These are phyloP conservation scores for Camelina hispida DNA, from an alignment of 345 rosid species.

Conservation along the genomic window DNA sequence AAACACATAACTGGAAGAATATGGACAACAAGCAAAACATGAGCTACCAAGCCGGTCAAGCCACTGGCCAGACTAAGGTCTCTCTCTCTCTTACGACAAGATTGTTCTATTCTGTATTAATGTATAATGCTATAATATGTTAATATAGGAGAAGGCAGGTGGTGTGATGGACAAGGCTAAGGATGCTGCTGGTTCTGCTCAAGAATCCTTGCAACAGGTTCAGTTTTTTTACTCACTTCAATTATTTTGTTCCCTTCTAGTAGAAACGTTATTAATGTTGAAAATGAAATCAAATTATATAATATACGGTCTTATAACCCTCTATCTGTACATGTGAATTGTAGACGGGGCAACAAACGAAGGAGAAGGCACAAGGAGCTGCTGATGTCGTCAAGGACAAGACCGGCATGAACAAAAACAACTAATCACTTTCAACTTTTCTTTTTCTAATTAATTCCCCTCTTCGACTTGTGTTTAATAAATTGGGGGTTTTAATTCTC, in stretches of 20 bases:
- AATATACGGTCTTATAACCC: not conserved
- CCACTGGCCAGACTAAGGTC: constrained; percentile 66
- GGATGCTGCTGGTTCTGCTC: constrained; percentile 66
- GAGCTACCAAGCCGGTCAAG: constrained; percentile 60
- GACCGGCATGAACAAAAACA: constrained; percentile 57
- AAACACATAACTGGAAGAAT: not conserved
- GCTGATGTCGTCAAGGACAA: constrained; percentile 73
- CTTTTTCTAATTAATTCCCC: not conserved
- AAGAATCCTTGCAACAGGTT: constrained; percentile 68
- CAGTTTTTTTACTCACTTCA: no score
- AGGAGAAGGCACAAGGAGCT: constrained; percentile 67
- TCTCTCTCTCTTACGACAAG: not conserved
- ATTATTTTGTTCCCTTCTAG: no score
- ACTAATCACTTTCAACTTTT: constrained; percentile 5
- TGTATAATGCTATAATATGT: not conserved
- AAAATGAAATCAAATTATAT: not conserved
- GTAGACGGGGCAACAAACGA: constrained; percentile 67
- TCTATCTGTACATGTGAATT: not conserved
- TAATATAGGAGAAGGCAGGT: constrained; percentile 64
- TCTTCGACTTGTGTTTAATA: constrained; percentile 16
- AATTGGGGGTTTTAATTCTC: constrained; percentile 28
- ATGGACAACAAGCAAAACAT: constrained; percentile 53
- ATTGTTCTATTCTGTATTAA: not conserved
- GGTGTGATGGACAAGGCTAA: constrained; percentile 59
- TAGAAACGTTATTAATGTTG: not conserved